Conservation (phyloP, 2,329 filamentous ascomycete species). For the Metarhizium brunneum region DNA sequence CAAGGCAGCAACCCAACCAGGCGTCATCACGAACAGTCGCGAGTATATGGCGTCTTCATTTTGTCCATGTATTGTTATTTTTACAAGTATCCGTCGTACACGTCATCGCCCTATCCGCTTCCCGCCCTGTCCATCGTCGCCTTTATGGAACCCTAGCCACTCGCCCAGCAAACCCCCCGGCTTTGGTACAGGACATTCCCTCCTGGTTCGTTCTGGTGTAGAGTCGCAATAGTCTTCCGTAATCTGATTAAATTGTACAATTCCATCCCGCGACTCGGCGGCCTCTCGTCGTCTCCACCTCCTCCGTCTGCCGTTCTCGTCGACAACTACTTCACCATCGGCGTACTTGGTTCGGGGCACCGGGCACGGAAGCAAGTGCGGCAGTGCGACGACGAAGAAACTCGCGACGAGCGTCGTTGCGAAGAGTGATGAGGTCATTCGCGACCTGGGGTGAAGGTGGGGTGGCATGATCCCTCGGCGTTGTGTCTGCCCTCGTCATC, state of each 20-base stretch:
- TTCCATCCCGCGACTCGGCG: constrained; percentile 32
- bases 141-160: constrained; percentile 58
- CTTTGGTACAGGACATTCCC: constrained; percentile 90
- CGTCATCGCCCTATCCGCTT: constrained; percentile 16
- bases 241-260: constrained; percentile 37
- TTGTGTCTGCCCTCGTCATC: neutral
- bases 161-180: constrained; percentile 70
- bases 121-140: constrained; percentile 12
- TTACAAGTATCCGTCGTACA: neutral
- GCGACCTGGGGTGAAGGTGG: constrained; percentile 86
- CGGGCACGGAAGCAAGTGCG: constrained; percentile 86
- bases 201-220: constrained; percentile 35
- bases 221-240: constrained; percentile 25
- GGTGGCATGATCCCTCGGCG: constrained; percentile 55
- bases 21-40: neutral
- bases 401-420: constrained; percentile 83
- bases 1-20: neutral
- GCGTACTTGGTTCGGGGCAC: constrained; percentile 67
- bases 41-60: neutral
- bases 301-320: constrained; percentile 34
- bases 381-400: constrained; percentile 85
- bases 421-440: constrained; percentile 89
- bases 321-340: constrained; percentile 50
- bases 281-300: constrained; percentile 31
- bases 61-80: neutral